Evolutionary conservation across 441 rosid species (phyloP).

Genomic region (Gossypium lobatum): DNA sequence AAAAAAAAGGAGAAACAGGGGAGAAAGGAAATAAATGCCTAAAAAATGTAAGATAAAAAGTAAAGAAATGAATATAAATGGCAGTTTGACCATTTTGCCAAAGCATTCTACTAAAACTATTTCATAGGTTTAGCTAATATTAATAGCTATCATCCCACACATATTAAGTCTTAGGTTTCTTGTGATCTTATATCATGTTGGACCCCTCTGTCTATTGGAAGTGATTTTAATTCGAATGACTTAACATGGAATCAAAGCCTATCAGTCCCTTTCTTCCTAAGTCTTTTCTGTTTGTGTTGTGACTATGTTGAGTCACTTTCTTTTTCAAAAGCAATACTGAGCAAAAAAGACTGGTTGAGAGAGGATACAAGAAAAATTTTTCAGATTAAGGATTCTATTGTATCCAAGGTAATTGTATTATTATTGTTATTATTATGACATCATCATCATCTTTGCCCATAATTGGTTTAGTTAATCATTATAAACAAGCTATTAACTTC

Average conservation of each 20-base stretch:
- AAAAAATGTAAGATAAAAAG: background rate
- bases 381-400: background rate
- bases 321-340: background rate
- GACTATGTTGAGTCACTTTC: background rate
- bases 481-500: background rate
- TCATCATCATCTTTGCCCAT: no score
- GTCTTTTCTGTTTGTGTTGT: background rate
- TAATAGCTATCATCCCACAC: background rate
- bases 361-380: background rate
- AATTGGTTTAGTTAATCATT: background rate
- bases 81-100: background rate
- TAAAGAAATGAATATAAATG: background rate
- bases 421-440: no score
- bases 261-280: background rate
- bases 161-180: background rate
- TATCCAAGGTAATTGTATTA: background rate
- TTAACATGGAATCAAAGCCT: background rate
- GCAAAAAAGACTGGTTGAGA: background rate
- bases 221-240: background rate
- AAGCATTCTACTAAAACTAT: background rate
- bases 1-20: background rate
- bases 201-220: background rate
- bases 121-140: background rate
- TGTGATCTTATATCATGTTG: background rate
- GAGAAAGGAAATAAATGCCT: slow-evolving; percentile 14